Conservation (phyloP, 2,329 filamentous ascomycete species). For the Calcarisporium arbuscula region DNA sequence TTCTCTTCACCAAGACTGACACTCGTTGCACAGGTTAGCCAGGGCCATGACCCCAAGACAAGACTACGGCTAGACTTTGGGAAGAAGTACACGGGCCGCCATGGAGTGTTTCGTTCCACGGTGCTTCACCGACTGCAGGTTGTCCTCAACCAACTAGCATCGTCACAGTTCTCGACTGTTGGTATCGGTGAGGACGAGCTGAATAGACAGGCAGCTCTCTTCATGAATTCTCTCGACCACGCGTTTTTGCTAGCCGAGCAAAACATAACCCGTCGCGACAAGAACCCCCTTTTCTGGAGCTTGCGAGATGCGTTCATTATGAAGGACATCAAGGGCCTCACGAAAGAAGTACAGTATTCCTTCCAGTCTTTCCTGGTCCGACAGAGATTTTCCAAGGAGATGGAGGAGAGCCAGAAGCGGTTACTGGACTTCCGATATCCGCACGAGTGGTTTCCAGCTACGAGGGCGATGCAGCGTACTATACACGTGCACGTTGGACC, state of each 20-base stretch:
- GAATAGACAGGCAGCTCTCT: slow-evolving; percentile 36
- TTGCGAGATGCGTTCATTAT: slow-evolving; percentile 55
- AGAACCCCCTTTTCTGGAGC: slow-evolving; percentile 51
- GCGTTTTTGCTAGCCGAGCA: slow-evolving; percentile 38
- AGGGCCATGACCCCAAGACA: slow-evolving; percentile 27
- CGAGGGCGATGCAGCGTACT: slow-evolving; percentile 71
- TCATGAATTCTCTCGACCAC: slow-evolving; percentile 37
- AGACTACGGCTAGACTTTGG: slow-evolving; percentile 20
- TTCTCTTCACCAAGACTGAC: too few species aligned
- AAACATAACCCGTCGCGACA: slow-evolving; percentile 27
- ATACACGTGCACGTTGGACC: slow-evolving; percentile 93
- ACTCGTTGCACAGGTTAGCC: slow-evolving; percentile 19
- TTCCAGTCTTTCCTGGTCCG: slow-evolving; percentile 62
- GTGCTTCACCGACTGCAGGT: slow-evolving; percentile 29
- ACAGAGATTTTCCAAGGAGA: slow-evolving; percentile 46
- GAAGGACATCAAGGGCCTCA: slow-evolving; percentile 43
- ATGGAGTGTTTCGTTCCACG: slow-evolving; percentile 26
- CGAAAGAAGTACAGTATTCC: slow-evolving; percentile 55
- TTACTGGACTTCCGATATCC: slow-evolving; percentile 84
- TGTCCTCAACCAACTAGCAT: slow-evolving; percentile 23
- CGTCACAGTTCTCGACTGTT: slow-evolving; percentile 16
- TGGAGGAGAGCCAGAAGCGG: slow-evolving; percentile 53
- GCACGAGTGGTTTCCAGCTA: slow-evolving; percentile 85
- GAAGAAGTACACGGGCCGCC: slow-evolving; percentile 18
- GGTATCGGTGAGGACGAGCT: slow-evolving; percentile 32